Percentiles rank a stretch among this genome's conserved stretches.
These are phyloP conservation scores for Gyrodon lividus DNA, from an alignment of 768 basidiomycete genomes.

Conservation along the genomic window DNA sequence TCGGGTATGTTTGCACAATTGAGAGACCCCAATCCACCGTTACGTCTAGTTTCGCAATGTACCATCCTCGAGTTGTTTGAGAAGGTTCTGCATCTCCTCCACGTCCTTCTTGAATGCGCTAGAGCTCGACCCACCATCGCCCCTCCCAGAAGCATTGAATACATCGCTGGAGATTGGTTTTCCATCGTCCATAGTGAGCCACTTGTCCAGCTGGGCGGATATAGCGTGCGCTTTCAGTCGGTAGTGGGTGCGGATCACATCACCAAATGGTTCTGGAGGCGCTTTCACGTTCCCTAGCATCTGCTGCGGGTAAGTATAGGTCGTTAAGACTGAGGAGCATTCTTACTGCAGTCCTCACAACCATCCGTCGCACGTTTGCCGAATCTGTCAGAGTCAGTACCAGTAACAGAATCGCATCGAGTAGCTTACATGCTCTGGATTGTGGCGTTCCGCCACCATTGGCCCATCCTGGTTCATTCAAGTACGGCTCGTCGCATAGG, in stretches of 20 bases:
- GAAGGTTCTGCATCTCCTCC: slow-evolving; percentile 62
- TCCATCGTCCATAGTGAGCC: slow-evolving; percentile 77
- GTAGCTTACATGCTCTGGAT: slow-evolving; percentile 69
- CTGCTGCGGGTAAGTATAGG: slow-evolving; percentile 36
- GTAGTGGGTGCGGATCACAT: slow-evolving; percentile 90
- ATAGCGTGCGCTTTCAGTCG: slow-evolving; percentile 77
- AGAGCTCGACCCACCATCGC: slow-evolving; percentile 43
- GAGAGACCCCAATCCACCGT: neutral
- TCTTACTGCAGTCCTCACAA: slow-evolving; percentile 79
- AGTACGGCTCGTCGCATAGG: slow-evolving; percentile 86
- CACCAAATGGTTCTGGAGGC: slow-evolving; percentile 82
- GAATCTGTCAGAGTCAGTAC: slow-evolving; percentile 55
- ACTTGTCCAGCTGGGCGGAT: slow-evolving; percentile 70
- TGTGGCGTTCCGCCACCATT: slow-evolving; percentile 66
- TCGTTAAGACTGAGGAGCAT: neutral
- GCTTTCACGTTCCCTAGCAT: slow-evolving; percentile 83
- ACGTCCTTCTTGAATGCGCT: slow-evolving; percentile 70
- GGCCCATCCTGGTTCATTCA: slow-evolving; percentile 93
- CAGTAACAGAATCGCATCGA: neutral
- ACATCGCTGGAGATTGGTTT: slow-evolving; percentile 56
- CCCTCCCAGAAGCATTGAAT: slow-evolving; percentile 38
- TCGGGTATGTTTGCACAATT: neutral
- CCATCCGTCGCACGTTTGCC: slow-evolving; percentile 91
- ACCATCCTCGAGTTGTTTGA: slow-evolving; percentile 45
- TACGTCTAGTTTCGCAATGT: slow-evolving; percentile 15